These are phyloP conservation scores for Camelina neglecta DNA, from an alignment of 345 rosid species.

Conservation along the genomic window DNA sequence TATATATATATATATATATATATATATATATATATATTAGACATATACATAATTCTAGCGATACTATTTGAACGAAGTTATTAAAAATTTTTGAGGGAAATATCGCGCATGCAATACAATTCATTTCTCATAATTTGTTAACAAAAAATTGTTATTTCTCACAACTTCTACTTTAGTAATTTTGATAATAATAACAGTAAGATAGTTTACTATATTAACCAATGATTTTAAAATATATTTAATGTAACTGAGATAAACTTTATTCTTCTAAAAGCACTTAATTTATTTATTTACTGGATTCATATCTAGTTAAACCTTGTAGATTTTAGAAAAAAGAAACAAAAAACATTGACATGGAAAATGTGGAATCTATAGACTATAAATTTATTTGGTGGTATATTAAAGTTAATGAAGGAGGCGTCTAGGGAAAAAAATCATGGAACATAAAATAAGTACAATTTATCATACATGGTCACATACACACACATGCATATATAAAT, in stretches of 20 bases:
- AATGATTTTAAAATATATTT: neutral
- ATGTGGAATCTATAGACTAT: neutral
- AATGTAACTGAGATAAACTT: neutral
- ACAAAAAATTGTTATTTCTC: no score
- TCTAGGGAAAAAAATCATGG: constrained; percentile 31
- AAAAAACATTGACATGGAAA: neutral
- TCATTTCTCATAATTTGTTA: no score
- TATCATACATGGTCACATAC: constrained; percentile 24
- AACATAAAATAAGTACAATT: constrained; percentile 18
- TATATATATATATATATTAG: no score
- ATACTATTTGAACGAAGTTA: no score
- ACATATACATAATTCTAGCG: no score
- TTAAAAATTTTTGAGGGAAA: neutral
- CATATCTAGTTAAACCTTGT: neutral
- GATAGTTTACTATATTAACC: neutral
- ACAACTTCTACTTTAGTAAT: neutral
- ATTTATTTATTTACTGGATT: neutral
- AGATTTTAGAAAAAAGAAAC: constrained; percentile 6
- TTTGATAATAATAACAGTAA: neutral
- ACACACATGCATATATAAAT: neutral
- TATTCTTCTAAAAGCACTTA: neutral
- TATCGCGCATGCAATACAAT: neutral
- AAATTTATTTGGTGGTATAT: neutral
- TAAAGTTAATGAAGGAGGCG: neutral
- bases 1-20: no score